Percentiles rank a stretch among this genome's conserved stretches.
Evolutionary conservation across 805 yeast species (phyloP).

Genomic region (Starmera amethionina): DNA sequence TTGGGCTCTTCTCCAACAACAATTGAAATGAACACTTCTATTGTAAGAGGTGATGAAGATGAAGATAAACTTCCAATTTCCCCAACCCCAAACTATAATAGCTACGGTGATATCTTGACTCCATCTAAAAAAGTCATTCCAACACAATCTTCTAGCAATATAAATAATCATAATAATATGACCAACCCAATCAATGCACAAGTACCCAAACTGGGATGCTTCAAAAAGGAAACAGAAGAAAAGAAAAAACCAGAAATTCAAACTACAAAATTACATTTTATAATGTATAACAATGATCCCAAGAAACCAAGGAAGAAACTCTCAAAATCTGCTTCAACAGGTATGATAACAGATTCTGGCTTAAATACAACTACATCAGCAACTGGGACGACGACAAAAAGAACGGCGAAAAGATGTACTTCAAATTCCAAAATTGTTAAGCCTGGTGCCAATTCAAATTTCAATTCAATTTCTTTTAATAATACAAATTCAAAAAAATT

Average conservation of each 20-base stretch:
- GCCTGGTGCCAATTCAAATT: too few relatives aligned
- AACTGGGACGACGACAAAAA: constrained; percentile 12
- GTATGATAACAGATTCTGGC: neutral
- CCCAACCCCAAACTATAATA: constrained; percentile 14
- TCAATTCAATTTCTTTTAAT: too few relatives aligned
- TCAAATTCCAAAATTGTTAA: too few relatives aligned
- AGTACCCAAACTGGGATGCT: constrained; percentile 18
- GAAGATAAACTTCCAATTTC: constrained; percentile 9
- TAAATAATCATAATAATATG: neutral
- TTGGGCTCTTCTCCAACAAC: constrained; percentile 18
- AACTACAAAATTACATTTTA: constrained; percentile 21
- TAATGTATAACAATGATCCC: constrained; percentile 12
- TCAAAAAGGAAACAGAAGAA: constrained; percentile 10
- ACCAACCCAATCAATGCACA: too few relatives aligned
- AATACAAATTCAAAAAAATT: too few relatives aligned
- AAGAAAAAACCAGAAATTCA: neutral
- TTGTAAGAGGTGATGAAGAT: constrained; percentile 10
- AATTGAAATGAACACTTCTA: constrained; percentile 19
- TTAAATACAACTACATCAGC: constrained; percentile 3
- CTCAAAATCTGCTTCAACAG: constrained; percentile 13
- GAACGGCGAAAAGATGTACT: constrained; percentile 5
- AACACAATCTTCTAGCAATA: neutral
- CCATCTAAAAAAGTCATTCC: too few relatives aligned
- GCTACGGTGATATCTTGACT: too few relatives aligned
- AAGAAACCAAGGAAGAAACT: constrained; percentile 12